phyloP scores from a whole-genome alignment of 768 basidiomycete species.

The Podaxis sp. region DNA sequence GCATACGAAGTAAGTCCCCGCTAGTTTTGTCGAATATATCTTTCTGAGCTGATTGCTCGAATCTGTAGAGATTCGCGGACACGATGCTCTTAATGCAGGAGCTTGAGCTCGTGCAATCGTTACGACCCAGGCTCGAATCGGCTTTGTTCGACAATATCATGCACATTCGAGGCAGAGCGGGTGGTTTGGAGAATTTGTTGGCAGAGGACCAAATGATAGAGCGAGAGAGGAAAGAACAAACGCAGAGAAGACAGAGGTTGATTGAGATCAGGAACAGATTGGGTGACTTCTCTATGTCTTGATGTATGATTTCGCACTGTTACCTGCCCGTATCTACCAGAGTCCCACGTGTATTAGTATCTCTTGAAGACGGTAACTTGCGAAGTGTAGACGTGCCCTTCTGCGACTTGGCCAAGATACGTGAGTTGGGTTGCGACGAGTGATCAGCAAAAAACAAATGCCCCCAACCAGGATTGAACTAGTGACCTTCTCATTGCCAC shows the following conservation, averaged over 20 bases:
- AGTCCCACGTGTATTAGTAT: neutral
- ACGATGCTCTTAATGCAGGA: conserved; percentile 51
- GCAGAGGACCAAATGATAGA: conserved; percentile 39
- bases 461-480: conserved; percentile 47
- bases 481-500: conserved; percentile 40
- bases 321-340: neutral
- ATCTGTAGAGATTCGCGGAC: conserved; percentile 52
- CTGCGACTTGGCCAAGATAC: too few species aligned
- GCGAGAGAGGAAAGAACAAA: conserved; percentile 29
- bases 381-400: too few species aligned
- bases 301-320: neutral
- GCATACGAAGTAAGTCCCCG: conserved; percentile 46
- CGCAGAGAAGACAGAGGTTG: conserved; percentile 26
- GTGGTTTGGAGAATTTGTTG: conserved; percentile 30
- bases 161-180: conserved; percentile 16
- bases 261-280: conserved; percentile 34
- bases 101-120: conserved; percentile 39
- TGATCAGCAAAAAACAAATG: conserved; percentile 25
- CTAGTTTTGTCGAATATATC: neutral
- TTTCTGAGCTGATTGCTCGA: neutral
- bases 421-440: too few species aligned
- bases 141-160: conserved; percentile 31
- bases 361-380: too few species aligned
- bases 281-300: conserved; percentile 20
- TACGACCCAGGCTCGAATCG: conserved; percentile 34